Evolutionary conservation across 495 filamentous ascomycete genomes (phyloP).

Genomic region (Penicillium turbatum): DNA sequence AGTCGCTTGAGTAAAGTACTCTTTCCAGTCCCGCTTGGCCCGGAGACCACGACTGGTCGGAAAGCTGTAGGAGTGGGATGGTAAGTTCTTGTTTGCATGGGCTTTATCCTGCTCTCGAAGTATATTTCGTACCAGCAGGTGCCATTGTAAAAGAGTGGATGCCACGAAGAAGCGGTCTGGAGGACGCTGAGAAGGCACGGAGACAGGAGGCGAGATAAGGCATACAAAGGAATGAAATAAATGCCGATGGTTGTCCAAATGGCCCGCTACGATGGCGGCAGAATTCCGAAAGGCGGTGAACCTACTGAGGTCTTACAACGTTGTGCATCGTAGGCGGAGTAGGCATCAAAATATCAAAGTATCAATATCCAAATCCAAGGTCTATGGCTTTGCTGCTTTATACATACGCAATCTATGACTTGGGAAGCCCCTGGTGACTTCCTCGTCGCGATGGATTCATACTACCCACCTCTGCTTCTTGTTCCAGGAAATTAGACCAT

Average conservation of each 20-base stretch:
- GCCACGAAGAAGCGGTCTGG: not conserved
- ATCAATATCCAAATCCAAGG: not conserved
- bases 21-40: slow-evolving; percentile 84
- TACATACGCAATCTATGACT: slow-evolving; percentile 12
- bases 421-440: slow-evolving; percentile 21
- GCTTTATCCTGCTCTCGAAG: not conserved
- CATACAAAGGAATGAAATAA: slow-evolving; percentile 18
- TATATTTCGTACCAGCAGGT: slow-evolving; percentile 24
- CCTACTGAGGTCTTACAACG: no score
- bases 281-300: no score
- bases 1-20: slow-evolving; percentile 77
- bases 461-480: slow-evolving; percentile 56
- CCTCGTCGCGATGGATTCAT: slow-evolving; percentile 22
- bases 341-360: no score
- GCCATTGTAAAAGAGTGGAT: slow-evolving; percentile 23
- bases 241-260: not conserved
- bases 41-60: slow-evolving; percentile 78
- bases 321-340: no score
- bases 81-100: not conserved
- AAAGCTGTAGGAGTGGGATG: slow-evolving; percentile 14
- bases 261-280: no score
- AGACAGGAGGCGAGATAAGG: slow-evolving; percentile 15
- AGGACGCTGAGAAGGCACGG: slow-evolving; percentile 8
- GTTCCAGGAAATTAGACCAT: slow-evolving; percentile 87
- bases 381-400: slow-evolving; percentile 8